phyloP scores from a whole-genome alignment of 495 filamentous ascomycete genomes.

The Hypoxylon lenormandii region DNA sequence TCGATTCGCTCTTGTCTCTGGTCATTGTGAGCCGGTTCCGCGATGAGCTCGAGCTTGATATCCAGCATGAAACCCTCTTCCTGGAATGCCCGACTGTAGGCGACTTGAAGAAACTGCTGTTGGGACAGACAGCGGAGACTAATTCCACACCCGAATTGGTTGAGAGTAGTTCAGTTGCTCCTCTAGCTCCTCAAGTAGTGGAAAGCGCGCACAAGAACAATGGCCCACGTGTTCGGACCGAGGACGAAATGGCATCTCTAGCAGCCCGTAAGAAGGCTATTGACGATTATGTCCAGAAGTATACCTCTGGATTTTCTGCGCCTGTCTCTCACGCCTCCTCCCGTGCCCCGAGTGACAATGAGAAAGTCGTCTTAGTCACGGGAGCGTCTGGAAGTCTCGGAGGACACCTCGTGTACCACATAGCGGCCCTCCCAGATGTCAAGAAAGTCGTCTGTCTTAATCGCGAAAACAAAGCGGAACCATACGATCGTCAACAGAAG shows the following conservation, averaged over 20 bases:
- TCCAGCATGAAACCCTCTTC: conserved; percentile 56
- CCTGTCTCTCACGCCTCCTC: conserved; percentile 72
- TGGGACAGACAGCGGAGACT: conserved; percentile 71
- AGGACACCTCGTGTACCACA: conserved; percentile 55
- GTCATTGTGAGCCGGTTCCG: conserved; percentile 55
- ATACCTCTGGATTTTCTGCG: conserved; percentile 67
- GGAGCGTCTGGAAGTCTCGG: conserved; percentile 61
- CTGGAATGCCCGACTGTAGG: conserved; percentile 36
- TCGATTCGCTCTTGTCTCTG: conserved; percentile 64
- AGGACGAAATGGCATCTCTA: conserved; percentile 67
- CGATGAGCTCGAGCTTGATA: conserved; percentile 61
- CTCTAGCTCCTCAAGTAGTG: background rate
- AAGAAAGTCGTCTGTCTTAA: conserved; percentile 62
- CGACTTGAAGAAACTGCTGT: conserved; percentile 66
- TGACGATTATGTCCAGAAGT: conserved; percentile 69
- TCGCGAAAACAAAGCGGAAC: conserved; percentile 43
- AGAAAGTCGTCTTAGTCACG: conserved; percentile 64
- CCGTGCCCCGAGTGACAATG: conserved; percentile 68
- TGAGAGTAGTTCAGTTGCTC: conserved; percentile 43
- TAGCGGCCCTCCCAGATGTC: conserved; percentile 53
- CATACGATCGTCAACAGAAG: too few relatives aligned
- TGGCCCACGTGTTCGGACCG: conserved; percentile 26
- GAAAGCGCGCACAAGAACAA: background rate
- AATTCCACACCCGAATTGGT: conserved; percentile 59
- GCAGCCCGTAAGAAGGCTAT: conserved; percentile 59